Base-by-base conservation (phyloP, 768 basidiomycete genomes). In the Kondoa malvinella region DNA sequence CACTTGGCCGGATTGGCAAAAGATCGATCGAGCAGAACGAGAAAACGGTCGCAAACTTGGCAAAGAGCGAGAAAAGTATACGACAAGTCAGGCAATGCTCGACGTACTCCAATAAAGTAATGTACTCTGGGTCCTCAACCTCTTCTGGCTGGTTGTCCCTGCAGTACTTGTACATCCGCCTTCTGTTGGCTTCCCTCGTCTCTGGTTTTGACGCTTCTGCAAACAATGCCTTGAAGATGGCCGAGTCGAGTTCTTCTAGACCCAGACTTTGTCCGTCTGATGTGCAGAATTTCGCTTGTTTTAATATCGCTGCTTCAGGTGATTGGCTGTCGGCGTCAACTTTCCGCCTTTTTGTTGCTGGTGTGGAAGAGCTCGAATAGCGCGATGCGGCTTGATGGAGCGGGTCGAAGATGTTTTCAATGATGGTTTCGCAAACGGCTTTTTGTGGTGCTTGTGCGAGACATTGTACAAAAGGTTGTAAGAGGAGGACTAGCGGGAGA, bases 1-100 rank as follows among this genome's bases (percentile, higher is more conserved):
- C 1, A 79, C 81, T 60, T 89, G 91, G 74, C 76, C 77, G 30
- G 84, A 86, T 69, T 96, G 92, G 92, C 83, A 83, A 77, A 75
- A 70, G 73, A 80, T 94, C 2, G 84, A 92, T 74, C 79, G 76
- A 31, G 87, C 86, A 74, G 94, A 95, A 78, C 74, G 81, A 40
- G 78, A 80, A 65, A 77, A 82, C 60, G 90, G 89, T 0, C 76
- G 78, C 70, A 56, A 31, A 34, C 33, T 57, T 21, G 77, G 77
- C 14, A 80, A 79, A 72, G 69, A 75, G 70, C 71, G 79, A 68
- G 80, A 79, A 68, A 80, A 80, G 76, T 76, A 80, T 50, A 74
- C 73, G 32, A 72, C 66, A 29, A 78, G 79, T 0, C 68, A 74
- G 65, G 77, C 76, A 64, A 80, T 80, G 80, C 70, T 80, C 67